These are phyloP conservation scores for Halophytophthora polymorphica DNA, from an alignment of 352 stramenopile species.

Conservation along the genomic window DNA sequence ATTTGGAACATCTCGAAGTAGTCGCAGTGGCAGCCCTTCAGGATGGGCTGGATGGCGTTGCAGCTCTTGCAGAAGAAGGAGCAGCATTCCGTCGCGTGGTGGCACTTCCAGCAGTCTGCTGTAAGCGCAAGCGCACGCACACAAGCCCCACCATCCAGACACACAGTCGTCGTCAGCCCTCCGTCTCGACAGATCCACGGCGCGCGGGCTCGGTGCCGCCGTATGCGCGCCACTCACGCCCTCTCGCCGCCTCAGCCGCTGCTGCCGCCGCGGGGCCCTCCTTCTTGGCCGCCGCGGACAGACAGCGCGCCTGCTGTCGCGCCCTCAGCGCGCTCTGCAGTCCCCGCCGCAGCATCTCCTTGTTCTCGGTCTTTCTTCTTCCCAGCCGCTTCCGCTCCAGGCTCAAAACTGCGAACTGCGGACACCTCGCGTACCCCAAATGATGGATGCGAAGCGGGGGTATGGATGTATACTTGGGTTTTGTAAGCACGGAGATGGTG, in stretches of 20 bases:
- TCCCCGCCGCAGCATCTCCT: slow-evolving; percentile 28
- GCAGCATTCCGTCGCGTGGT: slow-evolving; percentile 77
- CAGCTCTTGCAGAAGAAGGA: slow-evolving; percentile 81
- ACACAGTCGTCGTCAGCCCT: background rate
- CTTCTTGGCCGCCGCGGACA: slow-evolving; percentile 26
- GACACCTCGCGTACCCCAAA: background rate
- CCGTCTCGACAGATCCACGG: background rate
- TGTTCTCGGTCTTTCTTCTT: background rate
- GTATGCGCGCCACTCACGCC: background rate
- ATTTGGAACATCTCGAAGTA: slow-evolving; percentile 88
- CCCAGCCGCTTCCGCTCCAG: slow-evolving; percentile 1
- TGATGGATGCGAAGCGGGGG: background rate
- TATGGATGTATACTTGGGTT: too few species aligned
- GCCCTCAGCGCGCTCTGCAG: slow-evolving; percentile 16
- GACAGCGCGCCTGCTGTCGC: slow-evolving; percentile 12
- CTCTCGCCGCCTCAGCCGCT: slow-evolving; percentile 2
- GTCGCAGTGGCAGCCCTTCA: slow-evolving; percentile 67
- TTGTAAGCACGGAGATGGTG: too few species aligned
- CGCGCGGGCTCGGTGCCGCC: background rate
- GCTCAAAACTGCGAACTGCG: slow-evolving; percentile 12
- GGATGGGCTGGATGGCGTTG: slow-evolving; percentile 74
- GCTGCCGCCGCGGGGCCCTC: slow-evolving; percentile 8
- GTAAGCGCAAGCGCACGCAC: background rate
- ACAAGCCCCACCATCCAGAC: slow-evolving; percentile 6
- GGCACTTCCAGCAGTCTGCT: slow-evolving; percentile 81